phyloP scores from a whole-genome alignment of 2,329 filamentous ascomycete species.

The Alternaria brassicae region DNA sequence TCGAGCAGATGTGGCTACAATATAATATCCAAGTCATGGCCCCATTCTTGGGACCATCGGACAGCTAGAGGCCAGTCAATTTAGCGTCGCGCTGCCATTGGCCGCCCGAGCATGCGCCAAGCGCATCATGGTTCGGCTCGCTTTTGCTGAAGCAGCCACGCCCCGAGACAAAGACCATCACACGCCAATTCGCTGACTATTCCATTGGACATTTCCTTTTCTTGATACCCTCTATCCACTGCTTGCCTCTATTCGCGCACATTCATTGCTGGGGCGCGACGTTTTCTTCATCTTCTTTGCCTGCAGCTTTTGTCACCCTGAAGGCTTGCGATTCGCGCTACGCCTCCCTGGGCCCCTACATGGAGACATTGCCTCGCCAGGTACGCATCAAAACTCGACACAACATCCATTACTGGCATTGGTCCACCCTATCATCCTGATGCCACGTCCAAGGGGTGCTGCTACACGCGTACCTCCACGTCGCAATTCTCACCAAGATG shows the following conservation, averaged over 20 bases:
- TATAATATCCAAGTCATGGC: constrained; percentile 3
- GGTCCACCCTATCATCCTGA: constrained; percentile 16
- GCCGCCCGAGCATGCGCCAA: constrained; percentile 29
- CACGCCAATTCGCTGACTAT: constrained; percentile 31
- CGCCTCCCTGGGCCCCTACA: constrained; percentile 40
- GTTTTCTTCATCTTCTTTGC: constrained; percentile 33
- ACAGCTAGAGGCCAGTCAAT: constrained; percentile 28
- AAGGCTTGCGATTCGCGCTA: constrained; percentile 45
- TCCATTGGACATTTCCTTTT: constrained; percentile 27
- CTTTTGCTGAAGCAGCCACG: constrained; percentile 45
- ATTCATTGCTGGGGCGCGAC: constrained; percentile 22
- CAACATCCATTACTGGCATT: constrained; percentile 11
- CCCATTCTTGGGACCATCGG: constrained; percentile 20
- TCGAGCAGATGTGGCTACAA: constrained; percentile 1
- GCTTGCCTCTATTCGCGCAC: constrained; percentile 20
- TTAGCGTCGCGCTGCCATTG: constrained; percentile 37
- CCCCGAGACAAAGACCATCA: constrained; percentile 48
- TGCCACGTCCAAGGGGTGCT: constrained; percentile 37
- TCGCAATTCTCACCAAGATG: constrained; percentile 43
- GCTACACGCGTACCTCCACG: constrained; percentile 41
- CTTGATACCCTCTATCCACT: constrained; percentile 20
- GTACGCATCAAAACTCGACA: constrained; percentile 19
- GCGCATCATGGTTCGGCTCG: constrained; percentile 29
- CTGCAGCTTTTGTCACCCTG: constrained; percentile 40
- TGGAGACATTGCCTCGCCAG: constrained; percentile 29